Conservation (phyloP, 2,329 filamentous ascomycete genomes). For the Aspergillus latus region DNA sequence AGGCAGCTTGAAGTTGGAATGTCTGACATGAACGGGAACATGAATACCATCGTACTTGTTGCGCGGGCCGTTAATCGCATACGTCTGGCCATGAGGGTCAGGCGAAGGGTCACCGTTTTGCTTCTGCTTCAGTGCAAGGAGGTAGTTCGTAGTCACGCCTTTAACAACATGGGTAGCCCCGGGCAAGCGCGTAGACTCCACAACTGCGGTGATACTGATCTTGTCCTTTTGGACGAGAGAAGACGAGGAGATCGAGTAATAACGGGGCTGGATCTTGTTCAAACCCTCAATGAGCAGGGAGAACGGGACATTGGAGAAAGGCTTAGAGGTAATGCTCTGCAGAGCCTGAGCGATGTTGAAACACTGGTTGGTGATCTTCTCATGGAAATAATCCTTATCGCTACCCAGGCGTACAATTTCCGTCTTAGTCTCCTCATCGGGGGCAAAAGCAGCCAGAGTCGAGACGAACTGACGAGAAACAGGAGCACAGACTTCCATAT, state of each 20-base stretch:
- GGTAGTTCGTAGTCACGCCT: conserved; percentile 95
- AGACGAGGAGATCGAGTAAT: conserved; percentile 99
- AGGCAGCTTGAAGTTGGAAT: conserved; percentile 98
- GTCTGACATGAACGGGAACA: conserved; percentile 90
- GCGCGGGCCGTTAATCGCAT: conserved; percentile 81
- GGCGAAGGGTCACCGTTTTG: conserved; percentile 83
- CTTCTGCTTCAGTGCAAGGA: conserved; percentile 92
- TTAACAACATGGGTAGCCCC: conserved; percentile 78
- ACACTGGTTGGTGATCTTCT: conserved; percentile 75
- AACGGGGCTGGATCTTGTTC: conserved; percentile 92
- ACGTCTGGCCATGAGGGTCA: conserved; percentile 79
- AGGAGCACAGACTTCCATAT: conserved; percentile 93
- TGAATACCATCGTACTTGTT: conserved; percentile 98
- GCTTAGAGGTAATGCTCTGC: conserved; percentile 68
- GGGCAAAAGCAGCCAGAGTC: conserved; percentile 83
- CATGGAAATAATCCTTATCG: conserved; percentile 94
- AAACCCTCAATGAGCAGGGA: conserved; percentile 91
- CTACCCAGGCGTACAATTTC: conserved; percentile 85
- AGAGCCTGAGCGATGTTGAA: conserved; percentile 89
- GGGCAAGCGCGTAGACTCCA: conserved; percentile 77
- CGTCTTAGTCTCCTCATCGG: conserved; percentile 77
- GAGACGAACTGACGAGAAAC: conserved; percentile 95
- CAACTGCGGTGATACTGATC: conserved; percentile 91
- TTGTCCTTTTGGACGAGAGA: conserved; percentile 91
- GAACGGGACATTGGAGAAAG: conserved; percentile 85